phyloP scores from a whole-genome alignment of 1,139 yeast genomes.

The Yamadazyma sp. region DNA sequence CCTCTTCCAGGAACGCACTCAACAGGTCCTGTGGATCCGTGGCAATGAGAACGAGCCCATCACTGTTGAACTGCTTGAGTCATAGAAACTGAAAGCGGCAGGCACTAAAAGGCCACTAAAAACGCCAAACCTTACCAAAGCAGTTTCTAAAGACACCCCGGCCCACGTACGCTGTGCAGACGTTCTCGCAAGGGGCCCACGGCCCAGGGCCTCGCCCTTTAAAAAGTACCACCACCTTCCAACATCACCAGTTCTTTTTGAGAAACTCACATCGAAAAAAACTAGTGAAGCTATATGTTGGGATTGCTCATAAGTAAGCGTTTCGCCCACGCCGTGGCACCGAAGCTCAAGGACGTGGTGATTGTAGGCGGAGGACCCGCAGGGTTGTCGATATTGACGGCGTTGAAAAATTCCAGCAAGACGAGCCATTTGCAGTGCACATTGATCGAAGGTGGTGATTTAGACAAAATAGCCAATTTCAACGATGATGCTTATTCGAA shows the following conservation, averaged over 20 bases:
- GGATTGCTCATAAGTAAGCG: constrained; percentile 5
- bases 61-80: no score
- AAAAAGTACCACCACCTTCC: no score
- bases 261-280: neutral
- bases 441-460: constrained; percentile 69
- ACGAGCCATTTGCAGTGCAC: constrained; percentile 63
- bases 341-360: constrained; percentile 61
- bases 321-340: constrained; percentile 9
- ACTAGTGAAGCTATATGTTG: constrained; percentile 1
- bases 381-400: constrained; percentile 83
- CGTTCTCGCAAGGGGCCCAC: no score
- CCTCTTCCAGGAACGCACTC: no score
- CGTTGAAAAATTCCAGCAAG: constrained; percentile 64
- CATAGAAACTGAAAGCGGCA: no score
- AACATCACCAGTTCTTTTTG: neutral
- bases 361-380: constrained; percentile 99
- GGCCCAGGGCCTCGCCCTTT: no score
- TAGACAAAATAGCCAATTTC: constrained; percentile 55
- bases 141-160: no score
- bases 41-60: no score
- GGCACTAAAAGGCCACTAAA: no score
- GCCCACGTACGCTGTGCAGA: no score
- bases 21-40: no score
- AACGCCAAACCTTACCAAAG: no score
- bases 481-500: constrained; percentile 56